These are phyloP conservation scores for Pythium oligandrum DNA, from an alignment of 352 stramenopile genomes.

Conservation along the genomic window DNA sequence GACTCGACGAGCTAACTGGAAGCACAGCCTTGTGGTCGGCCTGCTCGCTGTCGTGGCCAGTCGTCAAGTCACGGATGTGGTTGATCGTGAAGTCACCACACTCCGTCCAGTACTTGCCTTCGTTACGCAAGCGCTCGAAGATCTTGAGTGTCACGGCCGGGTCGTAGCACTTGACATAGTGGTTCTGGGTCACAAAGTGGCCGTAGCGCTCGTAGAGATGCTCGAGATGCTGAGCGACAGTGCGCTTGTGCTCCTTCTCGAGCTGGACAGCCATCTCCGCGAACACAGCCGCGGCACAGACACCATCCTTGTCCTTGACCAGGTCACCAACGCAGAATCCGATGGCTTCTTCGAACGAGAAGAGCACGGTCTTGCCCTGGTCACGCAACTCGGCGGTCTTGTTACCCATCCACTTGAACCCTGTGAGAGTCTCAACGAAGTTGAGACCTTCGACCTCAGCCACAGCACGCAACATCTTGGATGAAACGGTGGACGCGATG, in stretches of 20 bases:
- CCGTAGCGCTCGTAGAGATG: slow-evolving; percentile 93
- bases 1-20: slow-evolving; percentile 88
- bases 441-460: slow-evolving; percentile 90
- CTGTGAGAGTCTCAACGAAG: slow-evolving; percentile 97
- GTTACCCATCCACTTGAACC: slow-evolving; percentile 99
- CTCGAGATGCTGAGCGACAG: slow-evolving; percentile 75
- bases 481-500: slow-evolving; percentile 95
- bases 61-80: slow-evolving; percentile 86
- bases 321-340: slow-evolving; percentile 96
- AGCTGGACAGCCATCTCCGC: slow-evolving; percentile 86
- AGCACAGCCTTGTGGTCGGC: slow-evolving; percentile 87
- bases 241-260: slow-evolving; percentile 39
- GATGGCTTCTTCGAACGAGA: slow-evolving; percentile 98
- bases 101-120: slow-evolving; percentile 77
- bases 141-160: slow-evolving; percentile 81
- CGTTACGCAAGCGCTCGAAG: slow-evolving; percentile 90
- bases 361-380: slow-evolving; percentile 91
- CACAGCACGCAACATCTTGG: slow-evolving; percentile 94
- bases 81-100: slow-evolving; percentile 83
- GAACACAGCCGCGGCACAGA: slow-evolving; percentile 90
- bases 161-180: slow-evolving; percentile 96
- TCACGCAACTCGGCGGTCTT: slow-evolving; percentile 70
- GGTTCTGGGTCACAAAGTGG: slow-evolving; percentile 96
- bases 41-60: slow-evolving; percentile 83
- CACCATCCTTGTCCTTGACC: slow-evolving; percentile 98